phyloP scores from a whole-genome alignment of 768 basidiomycete genomes.

The Rhizopogon vinicolor region DNA sequence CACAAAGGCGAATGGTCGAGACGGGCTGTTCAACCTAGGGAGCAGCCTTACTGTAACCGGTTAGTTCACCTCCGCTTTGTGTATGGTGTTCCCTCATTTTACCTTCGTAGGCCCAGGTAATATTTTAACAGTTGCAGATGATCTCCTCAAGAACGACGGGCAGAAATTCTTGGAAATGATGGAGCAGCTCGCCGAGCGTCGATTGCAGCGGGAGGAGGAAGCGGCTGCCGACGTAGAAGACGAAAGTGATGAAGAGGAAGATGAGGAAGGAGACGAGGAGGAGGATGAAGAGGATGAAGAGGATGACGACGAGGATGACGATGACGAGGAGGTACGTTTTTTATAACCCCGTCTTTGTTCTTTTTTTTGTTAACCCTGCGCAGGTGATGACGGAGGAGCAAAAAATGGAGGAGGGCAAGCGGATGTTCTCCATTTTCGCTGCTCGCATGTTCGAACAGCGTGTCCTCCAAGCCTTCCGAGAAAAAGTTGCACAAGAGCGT shows the following conservation, averaged over 20 bases:
- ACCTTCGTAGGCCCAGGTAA: slow-evolving; percentile 69
- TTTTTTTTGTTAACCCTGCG: slow-evolving; percentile 6
- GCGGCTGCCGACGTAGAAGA: slow-evolving; percentile 57
- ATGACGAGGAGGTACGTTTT: slow-evolving; percentile 40
- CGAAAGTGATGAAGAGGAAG: slow-evolving; percentile 58
- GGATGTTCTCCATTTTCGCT: slow-evolving; percentile 99
- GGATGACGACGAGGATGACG: slow-evolving; percentile 44
- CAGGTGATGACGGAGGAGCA: slow-evolving; percentile 91
- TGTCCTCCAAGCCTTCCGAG: slow-evolving; percentile 93
- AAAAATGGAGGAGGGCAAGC: slow-evolving; percentile 98
- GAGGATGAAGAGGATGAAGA: slow-evolving; percentile 67
- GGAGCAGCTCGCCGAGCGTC: slow-evolving; percentile 94
- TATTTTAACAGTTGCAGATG: slow-evolving; percentile 97
- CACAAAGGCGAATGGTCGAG: slow-evolving; percentile 43
- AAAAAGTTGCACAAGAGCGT: slow-evolving; percentile 94
- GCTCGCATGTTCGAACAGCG: slow-evolving; percentile 99
- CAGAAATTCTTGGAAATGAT: slow-evolving; percentile 99
- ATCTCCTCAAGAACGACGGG: slow-evolving; percentile 96
- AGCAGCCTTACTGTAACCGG: slow-evolving; percentile 81
- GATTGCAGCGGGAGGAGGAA: slow-evolving; percentile 87
- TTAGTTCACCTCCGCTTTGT: slow-evolving; percentile 29
- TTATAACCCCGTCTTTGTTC: slow-evolving; percentile 1
- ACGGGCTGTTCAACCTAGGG: slow-evolving; percentile 77
- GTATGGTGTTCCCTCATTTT: slow-evolving; percentile 2
- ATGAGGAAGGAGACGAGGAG: slow-evolving; percentile 54